Evolutionary conservation across 805 yeast species (phyloP).

Genomic region (Wickerhamiella nectarea): DNA sequence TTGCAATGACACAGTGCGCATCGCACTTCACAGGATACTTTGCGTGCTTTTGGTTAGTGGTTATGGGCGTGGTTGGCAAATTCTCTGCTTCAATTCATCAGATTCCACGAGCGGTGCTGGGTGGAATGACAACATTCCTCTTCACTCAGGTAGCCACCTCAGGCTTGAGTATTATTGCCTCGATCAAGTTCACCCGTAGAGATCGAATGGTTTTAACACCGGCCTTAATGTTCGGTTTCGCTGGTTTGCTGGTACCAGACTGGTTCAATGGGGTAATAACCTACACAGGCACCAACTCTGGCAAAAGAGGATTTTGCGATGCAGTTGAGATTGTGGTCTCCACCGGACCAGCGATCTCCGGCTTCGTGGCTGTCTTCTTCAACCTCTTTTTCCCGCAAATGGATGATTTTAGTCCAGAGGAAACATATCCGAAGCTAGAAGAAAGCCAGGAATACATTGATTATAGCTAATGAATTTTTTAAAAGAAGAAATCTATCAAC

Average conservation of each 20-base stretch:
- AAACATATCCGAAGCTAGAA: background rate
- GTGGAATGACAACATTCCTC: conserved; percentile 76
- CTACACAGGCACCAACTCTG: conserved; percentile 43
- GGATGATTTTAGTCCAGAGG: conserved; percentile 14
- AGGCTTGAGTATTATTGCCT: conserved; percentile 51
- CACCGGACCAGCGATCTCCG: conserved; percentile 60
- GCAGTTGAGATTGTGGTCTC: conserved; percentile 60
- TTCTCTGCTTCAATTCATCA: conserved; percentile 82
- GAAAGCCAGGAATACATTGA: too few species aligned
- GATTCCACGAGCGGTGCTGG: conserved; percentile 65
- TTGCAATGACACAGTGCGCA: conserved; percentile 84
- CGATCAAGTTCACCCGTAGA: conserved; percentile 45
- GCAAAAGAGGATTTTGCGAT: conserved; percentile 47
- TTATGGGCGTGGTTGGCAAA: conserved; percentile 81
- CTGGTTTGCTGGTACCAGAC: conserved; percentile 46
- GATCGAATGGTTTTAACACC: conserved; percentile 62
- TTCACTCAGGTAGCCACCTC: conserved; percentile 67
- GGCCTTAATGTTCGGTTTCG: conserved; percentile 50
- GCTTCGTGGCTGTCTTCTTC: conserved; percentile 46
- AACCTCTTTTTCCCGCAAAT: conserved; percentile 51
- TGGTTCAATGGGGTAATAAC: conserved; percentile 58
- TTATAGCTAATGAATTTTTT: too few species aligned
- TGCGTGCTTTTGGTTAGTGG: conserved; percentile 62
- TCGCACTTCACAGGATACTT: conserved; percentile 68
- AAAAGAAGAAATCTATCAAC: too few species aligned